Evolutionary conservation across 2,329 filamentous ascomycete genomes (phyloP).

Genomic region (Exophiala aquamarina): DNA sequence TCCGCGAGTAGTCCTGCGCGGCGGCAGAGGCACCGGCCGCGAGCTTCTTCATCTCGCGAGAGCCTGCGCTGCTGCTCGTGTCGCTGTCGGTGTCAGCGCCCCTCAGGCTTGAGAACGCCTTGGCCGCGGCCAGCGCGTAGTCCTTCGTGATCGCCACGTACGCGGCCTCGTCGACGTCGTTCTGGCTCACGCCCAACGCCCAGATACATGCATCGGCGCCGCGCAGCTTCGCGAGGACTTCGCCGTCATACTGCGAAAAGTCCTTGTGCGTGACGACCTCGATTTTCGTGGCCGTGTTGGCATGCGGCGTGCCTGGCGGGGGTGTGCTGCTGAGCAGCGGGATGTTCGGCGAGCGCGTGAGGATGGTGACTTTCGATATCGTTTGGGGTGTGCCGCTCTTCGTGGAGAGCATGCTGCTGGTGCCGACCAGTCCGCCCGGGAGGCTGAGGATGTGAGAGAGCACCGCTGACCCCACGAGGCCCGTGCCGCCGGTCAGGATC

Average conservation of each 20-base stretch:
- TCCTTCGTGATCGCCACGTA: conserved; percentile 69
- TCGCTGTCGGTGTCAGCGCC: conserved; percentile 24
- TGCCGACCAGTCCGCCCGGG: conserved; percentile 14
- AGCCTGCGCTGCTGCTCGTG: not conserved
- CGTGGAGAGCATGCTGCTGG: too few species aligned
- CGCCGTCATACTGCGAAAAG: conserved; percentile 60
- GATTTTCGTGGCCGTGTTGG: conserved; percentile 57
- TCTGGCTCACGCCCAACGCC: conserved; percentile 69
- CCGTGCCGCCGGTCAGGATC: conserved; percentile 68
- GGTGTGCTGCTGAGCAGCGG: conserved; percentile 50
- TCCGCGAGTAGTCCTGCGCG: too few species aligned
- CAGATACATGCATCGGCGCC: conserved; percentile 71
- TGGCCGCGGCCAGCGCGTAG: conserved; percentile 64
- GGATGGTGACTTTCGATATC: conserved; percentile 66
- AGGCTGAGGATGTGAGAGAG: conserved; percentile 63
- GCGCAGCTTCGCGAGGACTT: conserved; percentile 59
- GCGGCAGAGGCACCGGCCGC: too few species aligned
- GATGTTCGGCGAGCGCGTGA: conserved; percentile 53
- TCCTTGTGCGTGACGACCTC: conserved; percentile 69
- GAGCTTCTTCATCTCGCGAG: too few species aligned
- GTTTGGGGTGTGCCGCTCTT: conserved; percentile 21
- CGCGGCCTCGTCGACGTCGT: conserved; percentile 60
- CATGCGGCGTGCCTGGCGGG: conserved; percentile 53
- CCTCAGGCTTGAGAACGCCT: conserved; percentile 55
- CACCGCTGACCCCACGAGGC: conserved; percentile 62